Evolutionary conservation across 1,139 yeast genomes (phyloP).

Genomic region (Diutina catenulata): DNA sequence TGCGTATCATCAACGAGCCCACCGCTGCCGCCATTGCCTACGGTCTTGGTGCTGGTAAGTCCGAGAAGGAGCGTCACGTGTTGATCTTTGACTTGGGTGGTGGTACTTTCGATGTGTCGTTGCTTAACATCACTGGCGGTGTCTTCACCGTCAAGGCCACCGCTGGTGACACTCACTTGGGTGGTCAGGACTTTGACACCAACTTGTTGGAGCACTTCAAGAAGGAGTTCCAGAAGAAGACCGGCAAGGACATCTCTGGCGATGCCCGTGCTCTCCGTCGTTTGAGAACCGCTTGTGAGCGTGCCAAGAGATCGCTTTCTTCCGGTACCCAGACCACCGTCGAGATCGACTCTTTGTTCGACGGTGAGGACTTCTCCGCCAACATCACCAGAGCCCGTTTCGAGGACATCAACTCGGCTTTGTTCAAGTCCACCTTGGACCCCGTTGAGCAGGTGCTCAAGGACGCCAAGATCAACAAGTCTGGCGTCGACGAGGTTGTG

Average conservation of each 20-base stretch:
- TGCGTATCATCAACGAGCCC: conserved; percentile 96
- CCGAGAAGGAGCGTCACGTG: conserved; percentile 79
- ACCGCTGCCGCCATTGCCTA: conserved; percentile 98
- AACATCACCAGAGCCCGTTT: conserved; percentile 12
- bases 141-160: conserved; percentile 99
- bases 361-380: conserved; percentile 12
- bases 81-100: conserved; percentile 96
- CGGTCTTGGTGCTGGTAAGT: conserved; percentile 88
- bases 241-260: conserved; percentile 80
- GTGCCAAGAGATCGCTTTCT: conserved; percentile 30
- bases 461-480: conserved; percentile 28
- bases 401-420: conserved; percentile 11
- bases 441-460: conserved; percentile 17
- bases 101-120: conserved; percentile 97
- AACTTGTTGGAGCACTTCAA: conserved; percentile 65
- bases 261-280: conserved; percentile 44
- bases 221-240: conserved; percentile 85
- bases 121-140: conserved; percentile 96
- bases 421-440: conserved; percentile 12
- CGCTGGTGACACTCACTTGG: conserved; percentile 99
- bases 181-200: conserved; percentile 91
- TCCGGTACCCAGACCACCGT: conserved; percentile 23
- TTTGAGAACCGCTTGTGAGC: conserved; percentile 30
- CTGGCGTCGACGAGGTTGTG: conserved; percentile 26
- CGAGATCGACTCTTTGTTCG: conserved; percentile 25